Conservation (phyloP, 2,329 filamentous ascomycete genomes). For the Diaporthe sp. region DNA sequence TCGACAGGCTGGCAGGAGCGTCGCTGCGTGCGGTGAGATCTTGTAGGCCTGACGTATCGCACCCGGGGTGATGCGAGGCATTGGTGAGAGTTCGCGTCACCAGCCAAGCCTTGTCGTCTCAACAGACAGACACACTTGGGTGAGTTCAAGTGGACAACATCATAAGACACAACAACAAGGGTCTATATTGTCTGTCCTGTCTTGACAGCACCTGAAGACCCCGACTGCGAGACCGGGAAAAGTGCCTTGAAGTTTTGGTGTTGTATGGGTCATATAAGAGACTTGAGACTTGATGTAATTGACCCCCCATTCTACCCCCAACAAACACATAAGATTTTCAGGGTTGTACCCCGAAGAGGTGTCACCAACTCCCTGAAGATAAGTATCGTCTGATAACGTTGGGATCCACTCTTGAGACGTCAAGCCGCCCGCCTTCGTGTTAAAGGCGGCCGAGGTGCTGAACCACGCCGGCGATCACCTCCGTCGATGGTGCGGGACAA, state of each 20-base stretch:
- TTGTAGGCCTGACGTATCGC: conserved; percentile 64
- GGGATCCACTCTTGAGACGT: neutral
- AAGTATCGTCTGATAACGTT: neutral
- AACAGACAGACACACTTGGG: neutral
- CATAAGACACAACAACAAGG: neutral
- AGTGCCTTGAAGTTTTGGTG: neutral
- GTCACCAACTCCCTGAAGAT: neutral
- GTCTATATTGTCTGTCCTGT: neutral
- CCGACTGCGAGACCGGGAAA: neutral
- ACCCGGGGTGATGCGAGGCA: conserved; percentile 72
- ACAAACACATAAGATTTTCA: rapidly evolving
- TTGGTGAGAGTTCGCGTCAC: conserved; percentile 41
- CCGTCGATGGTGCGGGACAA: conserved; percentile 9
- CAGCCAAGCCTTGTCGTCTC: neutral
- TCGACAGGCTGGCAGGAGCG: conserved; percentile 72
- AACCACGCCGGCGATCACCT: neutral
- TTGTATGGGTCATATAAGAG: no score
- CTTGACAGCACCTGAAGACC: no score
- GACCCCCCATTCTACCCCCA: neutral
- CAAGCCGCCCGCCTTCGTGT: neutral
- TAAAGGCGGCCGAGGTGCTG: conserved; percentile 14
- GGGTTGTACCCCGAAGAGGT: neutral
- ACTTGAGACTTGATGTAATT: neutral
- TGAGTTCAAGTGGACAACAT: neutral
- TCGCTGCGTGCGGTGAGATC: conserved; percentile 65